Percentiles rank a stretch among this genome's conserved stretches.
These are phyloP conservation scores for Clavispora phyllophila DNA, from an alignment of 805 yeast genomes.

Conservation along the genomic window DNA sequence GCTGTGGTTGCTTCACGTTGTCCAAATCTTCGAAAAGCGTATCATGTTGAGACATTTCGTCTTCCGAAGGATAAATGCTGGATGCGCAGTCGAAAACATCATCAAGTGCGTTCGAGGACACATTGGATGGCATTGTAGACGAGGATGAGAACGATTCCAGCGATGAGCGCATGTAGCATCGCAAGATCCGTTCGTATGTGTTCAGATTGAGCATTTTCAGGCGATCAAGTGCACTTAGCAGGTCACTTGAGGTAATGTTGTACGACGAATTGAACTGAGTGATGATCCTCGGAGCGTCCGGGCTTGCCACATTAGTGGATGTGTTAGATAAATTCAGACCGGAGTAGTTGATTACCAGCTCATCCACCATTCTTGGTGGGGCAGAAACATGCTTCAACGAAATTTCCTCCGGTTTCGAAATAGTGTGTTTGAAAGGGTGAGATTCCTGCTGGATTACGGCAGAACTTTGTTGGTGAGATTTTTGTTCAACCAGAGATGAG, in stretches of 20 bases:
- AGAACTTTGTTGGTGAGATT: no score
- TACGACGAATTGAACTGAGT: not conserved
- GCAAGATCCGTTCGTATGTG: not conserved
- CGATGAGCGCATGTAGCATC: not conserved
- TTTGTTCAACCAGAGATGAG: no score
- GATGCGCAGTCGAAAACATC: not conserved
- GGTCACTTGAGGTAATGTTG: not conserved
- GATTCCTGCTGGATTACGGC: no score
- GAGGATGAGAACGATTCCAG: not conserved
- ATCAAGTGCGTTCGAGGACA: not conserved
- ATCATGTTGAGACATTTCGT: not conserved
- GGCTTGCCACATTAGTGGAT: no score
- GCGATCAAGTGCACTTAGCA: not conserved
- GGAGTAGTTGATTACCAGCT: no score
- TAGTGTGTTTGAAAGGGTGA: no score
- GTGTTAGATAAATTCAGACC: no score
- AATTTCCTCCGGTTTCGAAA: no score
- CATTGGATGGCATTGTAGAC: not conserved
- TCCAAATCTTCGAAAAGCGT: not conserved
- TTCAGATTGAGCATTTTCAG: not conserved
- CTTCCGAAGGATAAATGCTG: not conserved
- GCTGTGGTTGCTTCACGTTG: not conserved
- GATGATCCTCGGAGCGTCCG: no score
- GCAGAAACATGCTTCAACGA: no score
- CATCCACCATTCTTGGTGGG: not conserved